These are phyloP conservation scores for Fusarium ambrosium DNA, from an alignment of 2,329 filamentous ascomycete species.

Conservation along the genomic window DNA sequence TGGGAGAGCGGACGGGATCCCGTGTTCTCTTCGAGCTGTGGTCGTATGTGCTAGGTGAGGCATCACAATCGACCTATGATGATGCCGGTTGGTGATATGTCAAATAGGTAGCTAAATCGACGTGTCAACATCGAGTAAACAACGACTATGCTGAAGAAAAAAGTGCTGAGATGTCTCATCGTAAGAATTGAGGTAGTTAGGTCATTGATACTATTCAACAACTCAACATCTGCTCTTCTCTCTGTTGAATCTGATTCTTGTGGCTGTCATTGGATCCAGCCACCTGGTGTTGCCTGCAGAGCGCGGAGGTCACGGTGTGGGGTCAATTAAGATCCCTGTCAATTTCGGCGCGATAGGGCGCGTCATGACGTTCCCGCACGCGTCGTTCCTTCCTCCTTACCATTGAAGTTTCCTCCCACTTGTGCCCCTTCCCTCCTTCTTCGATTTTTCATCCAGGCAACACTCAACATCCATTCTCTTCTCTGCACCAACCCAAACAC, in stretches of 20 bases:
- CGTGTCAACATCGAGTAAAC: too few relatives aligned
- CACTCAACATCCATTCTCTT: neutral
- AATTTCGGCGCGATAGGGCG: conserved; percentile 45
- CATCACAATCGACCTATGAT: neutral
- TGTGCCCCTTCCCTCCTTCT: conserved; percentile 16
- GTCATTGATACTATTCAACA: neutral
- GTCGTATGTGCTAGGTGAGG: neutral
- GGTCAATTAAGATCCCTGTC: conserved; percentile 50
- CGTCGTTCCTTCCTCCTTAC: conserved; percentile 33
- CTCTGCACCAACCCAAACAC: neutral
- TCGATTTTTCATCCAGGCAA: neutral
- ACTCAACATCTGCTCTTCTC: neutral
- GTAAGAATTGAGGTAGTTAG: neutral
- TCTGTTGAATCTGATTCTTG: too few relatives aligned
- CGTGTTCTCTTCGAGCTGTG: neutral
- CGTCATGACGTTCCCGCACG: conserved; percentile 48
- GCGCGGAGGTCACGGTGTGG: conserved; percentile 36
- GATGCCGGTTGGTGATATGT: neutral
- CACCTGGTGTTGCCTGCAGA: neutral
- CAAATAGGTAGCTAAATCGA: neutral
- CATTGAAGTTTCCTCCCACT: conserved; percentile 25
- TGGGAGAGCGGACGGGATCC: neutral
- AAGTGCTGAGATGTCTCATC: neutral
- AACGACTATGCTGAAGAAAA: too few relatives aligned
- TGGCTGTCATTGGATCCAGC: neutral